Conservation (phyloP, 768 basidiomycete genomes). For the Guyanaporus albipodus region DNA sequence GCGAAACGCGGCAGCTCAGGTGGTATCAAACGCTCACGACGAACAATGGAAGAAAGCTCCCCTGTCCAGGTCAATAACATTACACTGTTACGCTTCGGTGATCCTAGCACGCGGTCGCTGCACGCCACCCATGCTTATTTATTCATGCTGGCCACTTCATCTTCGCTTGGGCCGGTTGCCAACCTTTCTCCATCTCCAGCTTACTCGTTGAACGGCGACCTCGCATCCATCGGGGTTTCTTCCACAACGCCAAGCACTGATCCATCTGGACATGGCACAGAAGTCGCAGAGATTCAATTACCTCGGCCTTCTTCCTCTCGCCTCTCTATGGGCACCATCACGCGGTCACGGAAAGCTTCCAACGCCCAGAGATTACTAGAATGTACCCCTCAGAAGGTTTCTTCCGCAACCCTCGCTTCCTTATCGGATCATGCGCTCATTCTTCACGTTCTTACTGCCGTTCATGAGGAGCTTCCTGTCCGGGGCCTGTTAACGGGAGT, state of each 20-base stretch:
- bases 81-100: constrained; percentile 51
- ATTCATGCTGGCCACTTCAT: constrained; percentile 73
- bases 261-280: constrained; percentile 18
- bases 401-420: constrained; percentile 49
- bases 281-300: constrained; percentile 21
- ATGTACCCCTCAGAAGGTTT: constrained; percentile 40
- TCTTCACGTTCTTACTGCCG: constrained; percentile 57
- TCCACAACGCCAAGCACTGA: constrained; percentile 33
- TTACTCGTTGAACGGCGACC: constrained; percentile 32
- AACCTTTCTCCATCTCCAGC: constrained; percentile 40
- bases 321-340: constrained; percentile 45
- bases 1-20: constrained; percentile 50
- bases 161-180: constrained; percentile 50
- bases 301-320: constrained; percentile 39
- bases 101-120: constrained; percentile 65
- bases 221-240: constrained; percentile 25
- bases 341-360: constrained; percentile 56
- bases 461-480: constrained; percentile 71
- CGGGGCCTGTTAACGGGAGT: constrained; percentile 72
- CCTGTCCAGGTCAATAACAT: constrained; percentile 44
- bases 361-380: constrained; percentile 51
- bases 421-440: constrained; percentile 74
- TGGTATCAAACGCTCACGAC: constrained; percentile 43
- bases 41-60: constrained; percentile 44
- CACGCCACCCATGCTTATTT: constrained; percentile 78